These are phyloP conservation scores for Penicillium paneum DNA, from an alignment of 2,329 filamentous ascomycete species.

Conservation along the genomic window DNA sequence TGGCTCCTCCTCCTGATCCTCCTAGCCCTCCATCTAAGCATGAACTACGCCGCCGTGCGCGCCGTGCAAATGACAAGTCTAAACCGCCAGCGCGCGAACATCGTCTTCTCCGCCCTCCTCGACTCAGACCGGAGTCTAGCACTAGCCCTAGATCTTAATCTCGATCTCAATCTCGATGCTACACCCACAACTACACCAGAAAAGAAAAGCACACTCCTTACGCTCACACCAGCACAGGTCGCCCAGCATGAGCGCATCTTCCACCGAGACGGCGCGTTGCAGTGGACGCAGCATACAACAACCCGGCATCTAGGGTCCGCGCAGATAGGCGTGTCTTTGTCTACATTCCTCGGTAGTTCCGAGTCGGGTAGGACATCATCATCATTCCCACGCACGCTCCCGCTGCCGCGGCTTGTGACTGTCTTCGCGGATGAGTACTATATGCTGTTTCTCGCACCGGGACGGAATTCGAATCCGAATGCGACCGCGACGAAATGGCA, in stretches of 20 bases:
- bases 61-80: constrained; percentile 78
- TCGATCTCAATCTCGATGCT: background rate
- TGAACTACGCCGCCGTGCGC: constrained; percentile 82
- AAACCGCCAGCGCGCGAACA: constrained; percentile 80
- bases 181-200: background rate
- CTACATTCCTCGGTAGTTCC: constrained; percentile 24
- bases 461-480: no score
- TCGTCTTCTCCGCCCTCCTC: constrained; percentile 64
- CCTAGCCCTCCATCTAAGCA: constrained; percentile 71
- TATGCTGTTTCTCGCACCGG: constrained; percentile 55
- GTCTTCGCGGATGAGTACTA: constrained; percentile 56
- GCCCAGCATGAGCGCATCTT: constrained; percentile 59
- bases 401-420: constrained; percentile 49
- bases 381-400: constrained; percentile 30
- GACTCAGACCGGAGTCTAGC: constrained; percentile 27
- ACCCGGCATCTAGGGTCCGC: constrained; percentile 48
- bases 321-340: constrained; percentile 52
- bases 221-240: constrained; percentile 63
- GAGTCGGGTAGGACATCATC: background rate
- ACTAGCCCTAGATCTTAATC: constrained; percentile 7
- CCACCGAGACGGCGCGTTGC: constrained; percentile 64
- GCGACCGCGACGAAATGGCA: constrained; percentile 26
- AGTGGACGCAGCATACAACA: constrained; percentile 39
- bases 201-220: constrained; percentile 39
- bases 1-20: constrained; percentile 70